Evolutionary conservation across 129 eudicot genomes (phyloP).

Genomic region (Saposhnikovia divaricata): DNA sequence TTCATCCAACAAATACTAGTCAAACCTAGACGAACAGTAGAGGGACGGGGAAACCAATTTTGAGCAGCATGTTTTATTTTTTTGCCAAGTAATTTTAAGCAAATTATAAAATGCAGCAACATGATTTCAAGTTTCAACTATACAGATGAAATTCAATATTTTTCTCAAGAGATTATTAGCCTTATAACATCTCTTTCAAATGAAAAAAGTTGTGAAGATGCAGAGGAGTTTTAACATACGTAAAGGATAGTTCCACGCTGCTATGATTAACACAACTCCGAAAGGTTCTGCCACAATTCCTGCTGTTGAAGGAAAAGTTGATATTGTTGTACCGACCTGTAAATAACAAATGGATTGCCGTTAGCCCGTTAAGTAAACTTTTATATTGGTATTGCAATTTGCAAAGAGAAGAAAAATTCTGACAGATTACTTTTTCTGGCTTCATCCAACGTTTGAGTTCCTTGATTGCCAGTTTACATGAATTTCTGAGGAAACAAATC

Average conservation of each 20-base stretch:
- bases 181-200: neutral
- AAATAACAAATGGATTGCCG: conserved; percentile 18
- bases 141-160: neutral
- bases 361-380: conserved; percentile 7
- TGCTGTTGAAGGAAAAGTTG: conserved; percentile 75
- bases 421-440: conserved; percentile 61
- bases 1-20: neutral
- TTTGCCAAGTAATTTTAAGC: neutral
- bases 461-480: conserved; percentile 62
- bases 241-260: conserved; percentile 91
- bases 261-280: conserved; percentile 73
- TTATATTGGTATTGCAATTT: neutral
- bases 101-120: neutral
- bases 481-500: conserved; percentile 38
- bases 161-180: neutral
- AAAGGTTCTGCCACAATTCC: conserved; percentile 77
- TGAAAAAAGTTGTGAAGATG: conserved; percentile 1
- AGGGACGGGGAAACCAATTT: neutral
- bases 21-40: neutral
- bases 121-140: neutral
- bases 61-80: neutral
- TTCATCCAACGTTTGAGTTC: conserved; percentile 68
- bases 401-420: neutral
- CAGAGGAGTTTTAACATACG: conserved; percentile 36
- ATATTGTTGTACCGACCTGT: conserved; percentile 59